phyloP scores from a whole-genome alignment of 2,329 filamentous ascomycete genomes.

The Endothia cerciana region DNA sequence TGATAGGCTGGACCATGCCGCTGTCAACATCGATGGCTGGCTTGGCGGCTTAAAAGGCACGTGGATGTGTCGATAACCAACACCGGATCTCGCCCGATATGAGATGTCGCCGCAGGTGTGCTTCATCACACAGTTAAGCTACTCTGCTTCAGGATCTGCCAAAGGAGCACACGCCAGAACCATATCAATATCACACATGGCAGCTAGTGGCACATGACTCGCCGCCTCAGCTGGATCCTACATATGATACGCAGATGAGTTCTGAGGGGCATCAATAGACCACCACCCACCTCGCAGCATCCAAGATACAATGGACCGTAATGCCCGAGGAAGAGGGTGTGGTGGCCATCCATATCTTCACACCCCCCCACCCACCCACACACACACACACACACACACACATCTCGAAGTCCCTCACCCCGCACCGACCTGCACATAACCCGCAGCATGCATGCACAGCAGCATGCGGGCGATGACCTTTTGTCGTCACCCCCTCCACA shows the following conservation, averaged over 20 bases:
- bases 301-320: neutral
- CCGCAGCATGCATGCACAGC: neutral
- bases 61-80: neutral
- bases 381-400: neutral
- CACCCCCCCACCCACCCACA: neutral
- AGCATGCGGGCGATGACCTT: conserved; percentile 10
- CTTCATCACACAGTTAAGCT: too few relatives aligned
- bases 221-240: conserved; percentile 5
- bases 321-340: neutral
- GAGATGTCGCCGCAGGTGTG: too few relatives aligned
- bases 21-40: conserved; percentile 19
- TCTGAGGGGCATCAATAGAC: neutral
- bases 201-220: conserved; percentile 6
- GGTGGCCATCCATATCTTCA: neutral
- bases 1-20: conserved; percentile 1
- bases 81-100: too few relatives aligned
- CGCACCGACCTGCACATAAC: conserved; percentile 13
- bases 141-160: too few relatives aligned
- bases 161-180: too few relatives aligned
- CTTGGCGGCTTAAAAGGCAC: conserved; percentile 14
- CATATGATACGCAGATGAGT: conserved; percentile 8
- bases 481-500: conserved; percentile 10
- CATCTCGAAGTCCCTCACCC: neutral
- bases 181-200: neutral
- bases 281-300: conserved; percentile 11